phyloP scores from a whole-genome alignment of 148 eudicot species.

The Amaranthus palmeri region DNA sequence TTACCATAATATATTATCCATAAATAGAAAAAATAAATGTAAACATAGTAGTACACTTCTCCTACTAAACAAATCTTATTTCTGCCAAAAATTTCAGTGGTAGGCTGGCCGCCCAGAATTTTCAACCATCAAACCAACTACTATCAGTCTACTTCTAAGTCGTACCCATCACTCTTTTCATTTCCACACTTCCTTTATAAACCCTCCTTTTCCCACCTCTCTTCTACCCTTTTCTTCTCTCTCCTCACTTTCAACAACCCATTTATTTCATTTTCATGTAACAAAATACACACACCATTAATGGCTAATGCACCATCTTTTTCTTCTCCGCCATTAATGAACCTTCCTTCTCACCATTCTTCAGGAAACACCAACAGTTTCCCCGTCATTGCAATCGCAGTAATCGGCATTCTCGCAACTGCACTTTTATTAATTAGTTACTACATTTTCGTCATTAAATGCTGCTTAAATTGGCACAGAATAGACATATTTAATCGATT shows the following conservation, averaged over 20 bases:
- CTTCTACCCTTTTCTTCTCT: neutral
- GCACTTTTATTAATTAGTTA: conserved; percentile 59
- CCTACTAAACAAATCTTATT: conserved; percentile 1
- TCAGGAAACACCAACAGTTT: conserved; percentile 29
- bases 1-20: no score
- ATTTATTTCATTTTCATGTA: conserved; percentile 3
- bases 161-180: conserved; percentile 13
- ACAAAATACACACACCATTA: neutral
- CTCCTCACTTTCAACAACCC: neutral
- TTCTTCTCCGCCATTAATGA: conserved; percentile 1
- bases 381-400: conserved; percentile 73
- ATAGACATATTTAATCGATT: conserved; percentile 44
- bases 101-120: conserved; percentile 25
- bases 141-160: neutral
- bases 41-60: neutral
- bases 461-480: conserved; percentile 61
- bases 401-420: conserved; percentile 65
- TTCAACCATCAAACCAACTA: conserved; percentile 30
- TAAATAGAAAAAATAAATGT: neutral
- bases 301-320: conserved; percentile 2
- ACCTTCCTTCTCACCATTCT: neutral
- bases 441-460: conserved; percentile 82
- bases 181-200: conserved; percentile 5
- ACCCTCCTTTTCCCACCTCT: neutral
- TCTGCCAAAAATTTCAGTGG: conserved; percentile 15